These are phyloP conservation scores for Penicillium sp. DNA, from an alignment of 2,329 filamentous ascomycete species.

Conservation along the genomic window DNA sequence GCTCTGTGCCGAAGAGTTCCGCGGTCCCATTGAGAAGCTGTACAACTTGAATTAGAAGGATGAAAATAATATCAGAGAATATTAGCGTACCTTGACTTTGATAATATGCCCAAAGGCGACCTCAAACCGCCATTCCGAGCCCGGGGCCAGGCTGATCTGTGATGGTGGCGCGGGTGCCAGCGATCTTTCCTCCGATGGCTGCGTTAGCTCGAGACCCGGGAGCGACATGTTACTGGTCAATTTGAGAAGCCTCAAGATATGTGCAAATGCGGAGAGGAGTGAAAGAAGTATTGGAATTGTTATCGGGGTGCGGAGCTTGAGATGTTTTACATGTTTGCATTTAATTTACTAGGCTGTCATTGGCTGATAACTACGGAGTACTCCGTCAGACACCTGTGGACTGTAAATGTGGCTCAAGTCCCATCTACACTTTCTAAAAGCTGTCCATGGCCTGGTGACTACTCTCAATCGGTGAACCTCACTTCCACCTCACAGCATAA, in stretches of 20 bases:
- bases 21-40: slow-evolving; percentile 76
- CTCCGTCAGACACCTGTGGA: too few relatives aligned
- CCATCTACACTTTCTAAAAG: too few relatives aligned
- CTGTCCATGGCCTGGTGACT: background rate
- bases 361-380: background rate
- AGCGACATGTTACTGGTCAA: slow-evolving; percentile 61
- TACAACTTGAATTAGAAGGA: slow-evolving; percentile 4
- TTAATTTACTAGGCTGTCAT: background rate
- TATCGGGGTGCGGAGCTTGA: slow-evolving; percentile 2
- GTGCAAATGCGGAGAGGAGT: background rate
- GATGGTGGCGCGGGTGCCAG: slow-evolving; percentile 40
- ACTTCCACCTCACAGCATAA: background rate
- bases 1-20: slow-evolving; percentile 92
- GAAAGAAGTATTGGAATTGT: background rate
- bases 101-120: slow-evolving; percentile 57
- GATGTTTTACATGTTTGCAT: slow-evolving; percentile 6
- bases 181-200: slow-evolving; percentile 53
- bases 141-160: slow-evolving; percentile 57
- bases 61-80: background rate
- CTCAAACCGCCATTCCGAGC: slow-evolving; percentile 77
- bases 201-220: slow-evolving; percentile 68
- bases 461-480: background rate
- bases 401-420: too few relatives aligned
- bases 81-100: slow-evolving; percentile 50
- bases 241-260: background rate